phyloP scores from a whole-genome alignment of 306 rosid genomes.

The Quercus cerris region DNA sequence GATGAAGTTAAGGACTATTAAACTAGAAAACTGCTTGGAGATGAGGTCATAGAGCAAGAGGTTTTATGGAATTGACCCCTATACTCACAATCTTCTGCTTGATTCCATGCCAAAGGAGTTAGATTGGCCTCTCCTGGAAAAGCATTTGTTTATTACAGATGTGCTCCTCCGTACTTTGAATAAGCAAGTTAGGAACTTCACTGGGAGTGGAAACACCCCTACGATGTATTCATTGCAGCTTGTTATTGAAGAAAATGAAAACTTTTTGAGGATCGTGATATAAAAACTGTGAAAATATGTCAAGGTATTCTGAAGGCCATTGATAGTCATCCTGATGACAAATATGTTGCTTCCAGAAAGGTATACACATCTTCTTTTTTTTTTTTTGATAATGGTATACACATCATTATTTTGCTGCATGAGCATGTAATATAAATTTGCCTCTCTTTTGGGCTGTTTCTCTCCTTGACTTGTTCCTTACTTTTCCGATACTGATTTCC shows the following conservation, averaged over 20 bases:
- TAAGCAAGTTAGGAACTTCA: slow-evolving; percentile 67
- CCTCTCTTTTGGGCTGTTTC: neutral
- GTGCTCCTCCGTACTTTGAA: slow-evolving; percentile 75
- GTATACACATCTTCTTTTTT: no score
- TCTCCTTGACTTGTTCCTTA: slow-evolving; percentile 10
- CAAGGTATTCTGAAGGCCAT: slow-evolving; percentile 75
- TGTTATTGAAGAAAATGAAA: slow-evolving; percentile 72
- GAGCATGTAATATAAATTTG: slow-evolving; percentile 29
- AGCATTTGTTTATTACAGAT: slow-evolving; percentile 85
- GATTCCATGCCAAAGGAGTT: slow-evolving; percentile 88
- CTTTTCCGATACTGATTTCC: slow-evolving; percentile 15
- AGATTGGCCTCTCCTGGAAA: slow-evolving; percentile 80
- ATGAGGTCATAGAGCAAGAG: slow-evolving; percentile 92
- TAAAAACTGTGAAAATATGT: slow-evolving; percentile 59
- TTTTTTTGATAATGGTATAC: neutral
- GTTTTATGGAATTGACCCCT: slow-evolving; percentile 97
- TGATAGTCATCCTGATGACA: slow-evolving; percentile 6
- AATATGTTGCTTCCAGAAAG: no score
- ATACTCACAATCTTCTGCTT: slow-evolving; percentile 91
- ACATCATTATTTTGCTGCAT: slow-evolving; percentile 7
- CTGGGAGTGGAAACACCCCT: slow-evolving; percentile 83
- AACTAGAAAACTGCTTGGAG: slow-evolving; percentile 87
- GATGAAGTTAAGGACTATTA: slow-evolving; percentile 96
- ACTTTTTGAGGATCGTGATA: slow-evolving; percentile 54
- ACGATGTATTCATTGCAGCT: slow-evolving; percentile 74